A percentile compares a stretch with the other conserved stretches of the same genome.
Evolutionary conservation across 176 grass and related monocot species (phyloP).

Genomic region (Themeda triandra): DNA sequence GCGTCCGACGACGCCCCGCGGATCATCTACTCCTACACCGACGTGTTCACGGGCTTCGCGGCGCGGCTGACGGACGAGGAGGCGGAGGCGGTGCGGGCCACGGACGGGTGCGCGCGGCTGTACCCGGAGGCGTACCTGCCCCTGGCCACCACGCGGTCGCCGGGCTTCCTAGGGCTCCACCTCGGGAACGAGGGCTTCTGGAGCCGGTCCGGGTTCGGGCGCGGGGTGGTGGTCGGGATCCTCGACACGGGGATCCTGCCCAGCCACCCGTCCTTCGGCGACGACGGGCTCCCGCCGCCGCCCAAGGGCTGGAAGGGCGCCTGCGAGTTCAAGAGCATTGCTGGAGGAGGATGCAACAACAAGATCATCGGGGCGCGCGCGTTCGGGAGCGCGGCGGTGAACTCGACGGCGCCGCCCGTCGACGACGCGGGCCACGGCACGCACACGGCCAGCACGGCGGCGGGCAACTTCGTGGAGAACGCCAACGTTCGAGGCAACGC

Average conservation of each 20-base stretch:
- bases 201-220: constrained; percentile 53
- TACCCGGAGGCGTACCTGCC: constrained; percentile 66
- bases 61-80: constrained; percentile 72
- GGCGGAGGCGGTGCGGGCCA: constrained; percentile 36
- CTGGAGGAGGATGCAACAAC: constrained; percentile 60
- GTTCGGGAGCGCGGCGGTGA: constrained; percentile 52
- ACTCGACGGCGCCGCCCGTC: constrained; percentile 54
- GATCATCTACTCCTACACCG: constrained; percentile 69
- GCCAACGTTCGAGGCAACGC: constrained; percentile 76
- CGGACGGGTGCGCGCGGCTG: constrained; percentile 42
- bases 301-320: constrained; percentile 57
- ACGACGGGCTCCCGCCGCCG: constrained; percentile 57
- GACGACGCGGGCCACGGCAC: constrained; percentile 82
- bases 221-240: constrained; percentile 71
- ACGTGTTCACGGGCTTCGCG: constrained; percentile 81
- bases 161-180: constrained; percentile 74
- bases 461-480: constrained; percentile 75
- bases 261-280: constrained; percentile 76
- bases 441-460: constrained; percentile 77
- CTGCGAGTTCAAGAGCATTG: constrained; percentile 60
- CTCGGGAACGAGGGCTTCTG: constrained; percentile 57
- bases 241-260: constrained; percentile 72
- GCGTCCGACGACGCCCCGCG: constrained; percentile 21
- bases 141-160: constrained; percentile 73
- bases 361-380: constrained; percentile 76